These are phyloP conservation scores for Tetrastigma voinierianum DNA, from an alignment of 164 flowering plant species.

Conservation along the genomic window DNA sequence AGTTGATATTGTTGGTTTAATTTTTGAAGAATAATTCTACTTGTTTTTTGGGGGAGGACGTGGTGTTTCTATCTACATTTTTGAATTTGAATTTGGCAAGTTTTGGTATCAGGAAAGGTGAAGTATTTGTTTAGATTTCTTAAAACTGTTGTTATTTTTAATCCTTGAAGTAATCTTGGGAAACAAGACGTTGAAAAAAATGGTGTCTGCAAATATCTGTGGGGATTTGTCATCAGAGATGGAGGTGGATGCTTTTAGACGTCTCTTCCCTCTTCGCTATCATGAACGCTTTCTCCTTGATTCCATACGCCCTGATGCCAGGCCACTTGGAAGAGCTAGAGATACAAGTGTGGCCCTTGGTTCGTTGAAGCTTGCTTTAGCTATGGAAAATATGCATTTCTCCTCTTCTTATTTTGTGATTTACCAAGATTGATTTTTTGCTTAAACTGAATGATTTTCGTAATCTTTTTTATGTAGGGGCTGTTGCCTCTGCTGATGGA, in stretches of 20 bases:
- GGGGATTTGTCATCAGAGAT: slow-evolving; percentile 71
- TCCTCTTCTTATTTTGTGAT: not conserved
- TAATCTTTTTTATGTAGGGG: slow-evolving; percentile 40
- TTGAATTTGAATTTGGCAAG: too few relatives aligned
- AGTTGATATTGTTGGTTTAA: too few relatives aligned
- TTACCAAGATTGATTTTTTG: not conserved
- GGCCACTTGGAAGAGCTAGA: slow-evolving; percentile 63
- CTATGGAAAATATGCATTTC: not conserved
- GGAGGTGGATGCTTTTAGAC: slow-evolving; percentile 88
- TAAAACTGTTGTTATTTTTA: slow-evolving; percentile 23
- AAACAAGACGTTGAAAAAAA: slow-evolving; percentile 10
- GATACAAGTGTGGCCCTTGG: slow-evolving; percentile 72
- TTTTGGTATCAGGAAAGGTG: not conserved
- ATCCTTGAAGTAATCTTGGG: not conserved
- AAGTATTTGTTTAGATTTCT: not conserved
- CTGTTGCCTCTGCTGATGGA: slow-evolving; percentile 83
- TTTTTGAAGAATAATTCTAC: too few relatives aligned
- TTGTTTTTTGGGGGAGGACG: too few relatives aligned
- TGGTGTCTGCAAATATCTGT: slow-evolving; percentile 29
- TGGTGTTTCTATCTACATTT: too few relatives aligned
- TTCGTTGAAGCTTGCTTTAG: slow-evolving; percentile 19
- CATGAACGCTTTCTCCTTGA: slow-evolving; percentile 74
- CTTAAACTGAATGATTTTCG: not conserved
- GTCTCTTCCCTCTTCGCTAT: slow-evolving; percentile 84
- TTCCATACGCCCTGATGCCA: slow-evolving; percentile 79